Conservation (phyloP, 257 asterid species). For the Ligustrum vulgare region DNA sequence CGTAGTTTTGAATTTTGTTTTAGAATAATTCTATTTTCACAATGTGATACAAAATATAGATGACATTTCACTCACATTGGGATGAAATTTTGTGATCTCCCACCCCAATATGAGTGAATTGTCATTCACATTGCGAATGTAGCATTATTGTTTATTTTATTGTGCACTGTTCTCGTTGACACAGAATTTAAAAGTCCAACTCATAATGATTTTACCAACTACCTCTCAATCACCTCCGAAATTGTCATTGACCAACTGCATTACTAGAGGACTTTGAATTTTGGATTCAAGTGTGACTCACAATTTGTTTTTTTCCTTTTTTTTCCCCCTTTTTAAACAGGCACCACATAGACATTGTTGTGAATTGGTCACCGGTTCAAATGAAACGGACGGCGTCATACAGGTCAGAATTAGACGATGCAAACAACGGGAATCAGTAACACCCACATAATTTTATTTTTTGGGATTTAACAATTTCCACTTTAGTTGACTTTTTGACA, state of each 20-base stretch:
- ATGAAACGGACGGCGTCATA: constrained; percentile 27
- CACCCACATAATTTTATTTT: constrained; percentile 31
- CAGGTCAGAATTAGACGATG: constrained; percentile 54
- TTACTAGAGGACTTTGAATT: background rate
- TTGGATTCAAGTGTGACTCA: background rate
- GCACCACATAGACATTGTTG: constrained; percentile 73
- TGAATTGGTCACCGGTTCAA: constrained; percentile 42
- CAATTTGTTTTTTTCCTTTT: constrained; percentile 25
- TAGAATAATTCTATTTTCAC: too few species aligned
- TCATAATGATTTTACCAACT: too few species aligned
- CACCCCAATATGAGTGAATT: too few species aligned
- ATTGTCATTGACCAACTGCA: background rate
- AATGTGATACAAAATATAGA: too few species aligned
- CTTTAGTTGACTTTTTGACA: background rate
- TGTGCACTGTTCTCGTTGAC: too few species aligned
- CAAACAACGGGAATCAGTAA: constrained; percentile 54
- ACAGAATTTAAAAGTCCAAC: too few species aligned
- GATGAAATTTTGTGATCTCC: too few species aligned
- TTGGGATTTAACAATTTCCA: background rate
- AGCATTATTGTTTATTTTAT: too few species aligned
- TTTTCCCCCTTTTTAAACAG: constrained; percentile 30
- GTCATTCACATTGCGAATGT: too few species aligned
- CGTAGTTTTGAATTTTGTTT: too few species aligned
- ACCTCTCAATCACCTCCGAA: too few species aligned
- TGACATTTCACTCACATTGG: too few species aligned